Evolutionary conservation across 1,139 yeast species (phyloP), one percentile per base, ranked within the genome.

Genomic region (Hyphopichia burtonii): DNA sequence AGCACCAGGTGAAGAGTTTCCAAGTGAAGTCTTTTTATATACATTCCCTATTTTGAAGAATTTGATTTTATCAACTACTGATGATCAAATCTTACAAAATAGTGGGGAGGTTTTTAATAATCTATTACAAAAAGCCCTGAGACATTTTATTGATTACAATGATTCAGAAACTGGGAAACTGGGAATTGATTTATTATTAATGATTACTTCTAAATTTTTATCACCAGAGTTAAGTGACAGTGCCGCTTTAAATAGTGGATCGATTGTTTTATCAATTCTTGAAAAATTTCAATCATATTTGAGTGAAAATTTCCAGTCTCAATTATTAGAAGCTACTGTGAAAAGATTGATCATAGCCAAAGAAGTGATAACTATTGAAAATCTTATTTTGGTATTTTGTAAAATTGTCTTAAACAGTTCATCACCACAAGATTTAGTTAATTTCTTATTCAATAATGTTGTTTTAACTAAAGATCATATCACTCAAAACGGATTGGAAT

Each of bases 161-260:
- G 69, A 66, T 39, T 64, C 68, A n/a, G 61, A 59, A 14, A 56
- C 72, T 3, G 66, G 68, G 6, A 65, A 68, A 40, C 50, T 75
- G 3, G 89, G 89, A 1, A 58, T 82, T 42, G 76, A 78, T 36
- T 65, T 76, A 1, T 70, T 86, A 25, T 66, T 91, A 14, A 63
- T 68, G 17, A 76, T 87, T 11, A 81, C 87, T 4, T 82, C 89
- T 5, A 82, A 81, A 51, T 78, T 89, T 39, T 72, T 91, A 30
- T 80, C 88, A 1, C 88, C 95, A 0, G 70, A 75, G 8, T 70
- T 87, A 47, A 77, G 86, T 11, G 97, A 89, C 54, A 76, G 84
- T 43, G 96, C 96, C 0, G 91, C 94, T 1, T 74, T 82, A 59
- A 82, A 83, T 49, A 77, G 83, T 44, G 95, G 94, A 1, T 76